phyloP scores from a whole-genome alignment of 306 rosid species.

The Pyrus betulifolia region DNA sequence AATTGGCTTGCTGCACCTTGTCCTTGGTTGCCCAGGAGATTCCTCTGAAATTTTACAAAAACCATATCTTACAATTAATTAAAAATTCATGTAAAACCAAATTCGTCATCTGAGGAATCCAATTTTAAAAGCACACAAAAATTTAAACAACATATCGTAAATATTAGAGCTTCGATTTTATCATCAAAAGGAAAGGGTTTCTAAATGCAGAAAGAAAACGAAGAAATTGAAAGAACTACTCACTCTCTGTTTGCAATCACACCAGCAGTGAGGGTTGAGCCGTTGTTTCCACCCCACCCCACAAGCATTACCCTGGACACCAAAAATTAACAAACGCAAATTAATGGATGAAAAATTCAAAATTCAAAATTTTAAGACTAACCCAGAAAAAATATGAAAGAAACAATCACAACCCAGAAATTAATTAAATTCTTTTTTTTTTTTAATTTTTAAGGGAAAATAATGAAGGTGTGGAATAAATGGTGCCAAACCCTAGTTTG shows the following conservation, averaged over 20 bases:
- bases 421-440: not conserved
- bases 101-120: not conserved
- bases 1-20: conserved; percentile 88
- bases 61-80: conserved; percentile 6
- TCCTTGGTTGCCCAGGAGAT: conserved; percentile 99
- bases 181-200: not conserved
- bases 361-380: not conserved
- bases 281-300: conserved; percentile 99
- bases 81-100: not conserved
- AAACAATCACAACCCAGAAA: not conserved
- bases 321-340: not conserved
- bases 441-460: not conserved
- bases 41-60: conserved; percentile 46
- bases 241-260: conserved; percentile 91
- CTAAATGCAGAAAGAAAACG: not conserved
- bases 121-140: not conserved
- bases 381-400: not conserved
- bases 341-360: not conserved
- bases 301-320: conserved; percentile 80
- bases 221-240: conserved; percentile 20
- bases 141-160: not conserved
- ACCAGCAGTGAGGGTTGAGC: conserved; percentile 82
- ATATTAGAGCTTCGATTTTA: not conserved
- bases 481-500: conserved; percentile 71
- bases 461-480: too few species aligned